Evolutionary conservation across 257 asterid species (phyloP).

Genomic region (Rhazya stricta): DNA sequence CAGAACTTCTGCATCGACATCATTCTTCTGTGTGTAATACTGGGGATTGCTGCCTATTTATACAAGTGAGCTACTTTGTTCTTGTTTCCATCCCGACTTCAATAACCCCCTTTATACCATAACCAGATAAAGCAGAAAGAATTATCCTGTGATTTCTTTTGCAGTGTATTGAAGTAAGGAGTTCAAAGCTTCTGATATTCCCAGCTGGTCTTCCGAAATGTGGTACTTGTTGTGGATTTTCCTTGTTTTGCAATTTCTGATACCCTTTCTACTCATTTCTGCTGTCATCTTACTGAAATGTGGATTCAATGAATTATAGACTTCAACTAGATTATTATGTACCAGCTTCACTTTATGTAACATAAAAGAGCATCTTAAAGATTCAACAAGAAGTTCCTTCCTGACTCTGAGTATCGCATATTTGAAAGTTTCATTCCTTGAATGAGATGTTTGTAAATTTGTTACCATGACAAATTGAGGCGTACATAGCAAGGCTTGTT

Average conservation of each 20-base stretch:
- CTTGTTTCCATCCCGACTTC: background rate
- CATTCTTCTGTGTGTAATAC: constrained; percentile 59
- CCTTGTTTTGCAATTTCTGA: background rate
- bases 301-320: background rate
- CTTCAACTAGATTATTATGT: background rate
- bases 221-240: background rate
- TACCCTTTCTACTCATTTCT: background rate
- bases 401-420: background rate
- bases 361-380: background rate
- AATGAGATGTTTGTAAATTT: no score
- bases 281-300: background rate
- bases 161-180: constrained; percentile 28
- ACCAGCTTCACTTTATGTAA: background rate
- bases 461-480: no score
- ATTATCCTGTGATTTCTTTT: background rate
- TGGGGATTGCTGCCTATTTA: constrained; percentile 70
- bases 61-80: constrained; percentile 64
- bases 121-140: background rate
- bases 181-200: constrained; percentile 1
- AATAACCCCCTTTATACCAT: background rate
- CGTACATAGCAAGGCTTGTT: no score
- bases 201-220: background rate
- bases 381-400: background rate
- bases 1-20: constrained; percentile 66
- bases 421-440: background rate